phyloP scores from a whole-genome alignment of 1,284 basidiomycete species.

The Ustilago esculenta region DNA sequence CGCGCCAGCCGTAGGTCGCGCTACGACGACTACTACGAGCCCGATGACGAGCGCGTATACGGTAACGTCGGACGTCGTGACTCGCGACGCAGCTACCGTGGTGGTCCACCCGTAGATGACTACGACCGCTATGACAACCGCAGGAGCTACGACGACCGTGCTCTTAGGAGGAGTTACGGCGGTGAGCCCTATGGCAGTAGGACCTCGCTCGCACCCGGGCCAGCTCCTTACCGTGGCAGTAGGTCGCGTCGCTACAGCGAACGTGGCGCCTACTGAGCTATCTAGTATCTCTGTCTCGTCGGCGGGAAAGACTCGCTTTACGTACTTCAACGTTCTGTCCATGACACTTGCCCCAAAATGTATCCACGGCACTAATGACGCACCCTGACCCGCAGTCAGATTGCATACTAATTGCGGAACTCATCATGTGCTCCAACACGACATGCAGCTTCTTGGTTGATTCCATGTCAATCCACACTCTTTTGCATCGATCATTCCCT shows the following conservation, averaged over 20 bases:
- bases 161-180: conserved; percentile 29
- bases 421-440: conserved; percentile 9
- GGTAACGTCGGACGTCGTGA: conserved; percentile 36
- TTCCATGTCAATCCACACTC: conserved; percentile 12
- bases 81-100: conserved; percentile 20
- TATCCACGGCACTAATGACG: neutral
- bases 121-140: conserved; percentile 29
- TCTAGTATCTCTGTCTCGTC: no score
- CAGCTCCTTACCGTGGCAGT: conserved; percentile 41
- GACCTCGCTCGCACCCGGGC: conserved; percentile 21
- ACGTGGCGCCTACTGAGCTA: conserved; percentile 40
- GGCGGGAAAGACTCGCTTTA: no score
- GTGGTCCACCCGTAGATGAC: conserved; percentile 12
- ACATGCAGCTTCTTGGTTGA: neutral
- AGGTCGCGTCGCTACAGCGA: conserved; percentile 48
- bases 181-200: conserved; percentile 36
- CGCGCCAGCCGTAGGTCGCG: conserved; percentile 40
- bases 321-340: no score
- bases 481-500: conserved; percentile 2
- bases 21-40: conserved; percentile 46
- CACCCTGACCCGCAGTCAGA: neutral
- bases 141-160: conserved; percentile 42
- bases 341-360: no score
- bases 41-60: conserved; percentile 44
- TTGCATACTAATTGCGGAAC: no score